Conservation (phyloP, 805 yeast genomes). For the Yarrowia divulgata region DNA sequence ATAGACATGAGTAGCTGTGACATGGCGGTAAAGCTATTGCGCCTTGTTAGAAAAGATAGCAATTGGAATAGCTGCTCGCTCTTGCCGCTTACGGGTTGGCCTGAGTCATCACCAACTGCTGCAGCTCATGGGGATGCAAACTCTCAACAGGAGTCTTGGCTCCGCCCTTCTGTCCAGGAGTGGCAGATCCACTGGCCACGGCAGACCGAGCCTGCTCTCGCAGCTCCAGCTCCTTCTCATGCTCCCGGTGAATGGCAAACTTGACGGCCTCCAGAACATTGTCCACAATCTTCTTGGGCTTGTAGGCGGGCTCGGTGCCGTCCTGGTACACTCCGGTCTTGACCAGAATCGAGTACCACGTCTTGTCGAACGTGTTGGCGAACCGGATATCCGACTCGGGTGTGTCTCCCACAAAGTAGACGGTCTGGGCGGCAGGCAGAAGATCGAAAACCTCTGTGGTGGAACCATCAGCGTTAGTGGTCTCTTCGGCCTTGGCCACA, state of each 20-base stretch:
- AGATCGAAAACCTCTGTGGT: conserved; percentile 54
- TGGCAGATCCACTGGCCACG: conserved; percentile 27
- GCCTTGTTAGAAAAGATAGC: too few species aligned
- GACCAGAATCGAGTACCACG: conserved; percentile 85
- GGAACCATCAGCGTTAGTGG: conserved; percentile 53
- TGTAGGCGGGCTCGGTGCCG: conserved; percentile 78
- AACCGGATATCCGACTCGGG: conserved; percentile 89
- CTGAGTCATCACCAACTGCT: conserved; percentile 35
- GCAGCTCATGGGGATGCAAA: conserved; percentile 36
- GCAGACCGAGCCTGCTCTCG: conserved; percentile 27
- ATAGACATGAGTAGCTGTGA: too few species aligned
- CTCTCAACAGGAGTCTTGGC: conserved; percentile 22
- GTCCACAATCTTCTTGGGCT: conserved; percentile 75
- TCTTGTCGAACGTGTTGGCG: conserved; percentile 83
- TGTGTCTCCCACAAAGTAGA: conserved; percentile 88
- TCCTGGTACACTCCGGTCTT: conserved; percentile 88
- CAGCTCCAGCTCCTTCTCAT: conserved; percentile 70
- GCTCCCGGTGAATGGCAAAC: conserved; percentile 84
- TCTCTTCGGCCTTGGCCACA: conserved; percentile 46
- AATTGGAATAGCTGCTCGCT: not conserved
- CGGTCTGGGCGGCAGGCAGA: conserved; percentile 84
- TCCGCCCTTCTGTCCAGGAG: conserved; percentile 7
- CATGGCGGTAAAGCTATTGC: too few species aligned
- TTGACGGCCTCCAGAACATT: conserved; percentile 83
- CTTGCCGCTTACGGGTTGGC: not conserved